Base-by-base conservation (phyloP, 2,329 filamentous ascomycete genomes). In the Fusarium hainanense region DNA sequence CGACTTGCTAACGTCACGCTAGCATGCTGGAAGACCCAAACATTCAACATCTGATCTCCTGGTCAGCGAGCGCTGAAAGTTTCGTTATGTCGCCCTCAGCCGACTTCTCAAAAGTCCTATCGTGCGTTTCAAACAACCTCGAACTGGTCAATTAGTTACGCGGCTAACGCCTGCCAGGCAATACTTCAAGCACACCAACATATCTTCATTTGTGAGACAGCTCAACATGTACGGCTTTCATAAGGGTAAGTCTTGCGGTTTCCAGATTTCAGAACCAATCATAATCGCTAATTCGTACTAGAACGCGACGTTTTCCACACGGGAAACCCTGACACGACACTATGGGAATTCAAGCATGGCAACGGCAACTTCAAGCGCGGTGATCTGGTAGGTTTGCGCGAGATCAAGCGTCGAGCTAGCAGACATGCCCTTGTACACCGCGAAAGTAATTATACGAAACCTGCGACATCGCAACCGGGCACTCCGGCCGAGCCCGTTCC, bases 161-260 rank as follows among this genome's bases (percentile, higher is more conserved):
- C 23, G 56, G 25, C 69, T 73, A 42, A 73, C 27, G 27, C 44
- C 25, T 52, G n/a, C 9, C 37, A 97, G 95, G 57, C 94, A 97
- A 88, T 99, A 99, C 79, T 99, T 99, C 80, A 99, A 99, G 77
- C 96, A 99, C 79, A 99, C 95, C 73, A 99, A 99, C 77, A 97
- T 98, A 66, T 98, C 96, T 13, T 98, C 96, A 2, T 99, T 99
- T 79, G 96, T 99, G 51, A 90, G 96, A 50, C 96, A 99, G 82
- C 83, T 99, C 52, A 99, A 99, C 79, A 99, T 99, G 96, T 99
- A 99, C 75, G 96, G 96, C 9, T 99, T 99, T 80, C 96, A 99
- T 79, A 99, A 99, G 92, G 94, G 94, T 97, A 74, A 48, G 78
- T 75, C 21, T 23, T 54, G 43, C 47, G 41, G 41, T 46, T 14